Percentiles rank a stretch among this genome's conserved stretches.
phyloP scores from a whole-genome alignment of 1,139 yeast species.

The Waltiozyma solani region DNA sequence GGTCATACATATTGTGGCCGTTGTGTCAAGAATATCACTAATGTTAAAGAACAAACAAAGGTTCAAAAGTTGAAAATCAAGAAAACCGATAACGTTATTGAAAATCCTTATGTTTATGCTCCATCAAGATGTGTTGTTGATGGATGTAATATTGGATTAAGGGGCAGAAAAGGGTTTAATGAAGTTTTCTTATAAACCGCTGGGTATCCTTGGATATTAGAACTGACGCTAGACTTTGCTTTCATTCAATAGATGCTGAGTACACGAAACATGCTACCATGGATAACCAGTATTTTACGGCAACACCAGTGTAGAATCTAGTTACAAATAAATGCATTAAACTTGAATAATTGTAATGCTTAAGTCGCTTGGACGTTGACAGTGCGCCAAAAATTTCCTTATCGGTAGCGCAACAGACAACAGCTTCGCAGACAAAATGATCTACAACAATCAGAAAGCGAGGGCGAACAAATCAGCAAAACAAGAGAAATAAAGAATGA shows the following conservation, averaged over 20 bases:
- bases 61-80: slow-evolving; percentile 5
- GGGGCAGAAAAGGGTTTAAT: slow-evolving; percentile 24
- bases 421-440: not conserved
- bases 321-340: no score
- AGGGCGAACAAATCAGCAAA: not conserved
- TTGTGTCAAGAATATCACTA: slow-evolving; percentile 56
- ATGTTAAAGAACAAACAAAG: slow-evolving; percentile 19
- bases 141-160: slow-evolving; percentile 28
- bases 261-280: no score
- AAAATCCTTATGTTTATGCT: slow-evolving; percentile 36
- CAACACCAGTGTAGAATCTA: no score
- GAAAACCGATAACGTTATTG: slow-evolving; percentile 23
- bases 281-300: no score
- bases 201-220: no score
- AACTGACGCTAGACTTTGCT: no score
- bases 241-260: no score
- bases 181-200: slow-evolving; percentile 24
- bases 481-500: no score
- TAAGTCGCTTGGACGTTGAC: no score
- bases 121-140: slow-evolving; percentile 37
- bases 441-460: not conserved
- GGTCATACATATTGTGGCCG: slow-evolving; percentile 88
- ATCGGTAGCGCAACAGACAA: no score
- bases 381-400: no score
- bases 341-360: no score